Evolutionary conservation across 768 basidiomycete genomes (phyloP).

Genomic region (Amanita molliuscula): DNA sequence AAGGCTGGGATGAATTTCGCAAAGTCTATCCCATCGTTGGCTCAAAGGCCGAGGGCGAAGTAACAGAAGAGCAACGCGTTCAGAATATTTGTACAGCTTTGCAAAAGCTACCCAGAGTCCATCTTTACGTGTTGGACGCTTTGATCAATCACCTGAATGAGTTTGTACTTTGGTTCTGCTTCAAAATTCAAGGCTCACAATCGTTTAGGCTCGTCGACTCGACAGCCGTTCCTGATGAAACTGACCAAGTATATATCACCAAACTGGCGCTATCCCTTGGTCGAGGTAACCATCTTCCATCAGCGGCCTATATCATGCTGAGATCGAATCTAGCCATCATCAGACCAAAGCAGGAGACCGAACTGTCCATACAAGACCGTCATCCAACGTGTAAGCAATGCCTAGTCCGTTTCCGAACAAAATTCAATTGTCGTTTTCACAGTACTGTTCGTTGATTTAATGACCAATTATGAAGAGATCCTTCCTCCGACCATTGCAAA

Average conservation of each 20-base stretch:
- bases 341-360: slow-evolving; percentile 72
- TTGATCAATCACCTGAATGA: slow-evolving; percentile 66
- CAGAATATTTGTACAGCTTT: slow-evolving; percentile 53
- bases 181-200: slow-evolving; percentile 2
- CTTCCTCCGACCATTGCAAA: slow-evolving; percentile 74
- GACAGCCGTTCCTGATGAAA: slow-evolving; percentile 55
- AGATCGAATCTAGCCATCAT: slow-evolving; percentile 46
- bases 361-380: slow-evolving; percentile 85
- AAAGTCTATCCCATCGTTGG: slow-evolving; percentile 77
- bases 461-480: slow-evolving; percentile 64
- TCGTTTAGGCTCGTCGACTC: slow-evolving; percentile 50
- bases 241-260: slow-evolving; percentile 69
- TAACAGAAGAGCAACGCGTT: slow-evolving; percentile 48
- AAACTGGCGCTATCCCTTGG: slow-evolving; percentile 87
- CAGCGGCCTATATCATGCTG: slow-evolving; percentile 4
- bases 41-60: slow-evolving; percentile 44
- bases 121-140: slow-evolving; percentile 71
- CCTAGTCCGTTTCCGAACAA: slow-evolving; percentile 4
- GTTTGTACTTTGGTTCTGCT: slow-evolving; percentile 28
- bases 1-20: slow-evolving; percentile 87
- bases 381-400: slow-evolving; percentile 58
- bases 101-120: slow-evolving; percentile 64
- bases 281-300: slow-evolving; percentile 41
- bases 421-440: slow-evolving; percentile 1
- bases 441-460: slow-evolving; percentile 81